Conservation (phyloP, 2,329 filamentous ascomycete species). For the Cladosporium austrohemisphaericum region DNA sequence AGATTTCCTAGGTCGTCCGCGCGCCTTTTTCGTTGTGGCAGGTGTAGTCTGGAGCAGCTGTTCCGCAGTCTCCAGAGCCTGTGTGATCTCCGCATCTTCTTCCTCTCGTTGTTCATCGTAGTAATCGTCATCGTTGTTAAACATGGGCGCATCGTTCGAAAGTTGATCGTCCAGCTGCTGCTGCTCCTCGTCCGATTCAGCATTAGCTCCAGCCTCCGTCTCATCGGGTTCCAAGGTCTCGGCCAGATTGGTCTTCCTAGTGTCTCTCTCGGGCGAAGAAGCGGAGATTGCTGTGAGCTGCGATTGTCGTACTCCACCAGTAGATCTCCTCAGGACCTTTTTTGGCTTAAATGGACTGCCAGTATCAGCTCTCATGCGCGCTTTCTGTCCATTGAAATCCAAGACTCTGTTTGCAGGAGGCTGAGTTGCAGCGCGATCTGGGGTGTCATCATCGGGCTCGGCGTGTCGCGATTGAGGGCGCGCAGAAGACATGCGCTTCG, state of each 20-base stretch:
- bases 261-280: slow-evolving; percentile 10
- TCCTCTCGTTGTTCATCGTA: background rate
- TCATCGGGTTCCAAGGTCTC: slow-evolving; percentile 3
- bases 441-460: slow-evolving; percentile 10
- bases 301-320: slow-evolving; percentile 20
- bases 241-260: background rate
- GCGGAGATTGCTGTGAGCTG: background rate
- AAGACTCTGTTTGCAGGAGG: slow-evolving; percentile 31
- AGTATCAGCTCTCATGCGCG: slow-evolving; percentile 29
- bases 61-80: slow-evolving; percentile 3
- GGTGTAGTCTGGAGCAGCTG: slow-evolving; percentile 1
- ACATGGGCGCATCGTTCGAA: slow-evolving; percentile 15
- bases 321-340: slow-evolving; percentile 27
- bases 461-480: slow-evolving; percentile 48
- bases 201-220: slow-evolving; percentile 12
- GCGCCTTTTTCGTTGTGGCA: background rate
- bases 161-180: slow-evolving; percentile 2
- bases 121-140: slow-evolving; percentile 17
- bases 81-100: slow-evolving; percentile 4
- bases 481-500: slow-evolving; percentile 58
- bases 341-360: slow-evolving; percentile 33
- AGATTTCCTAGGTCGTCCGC: slow-evolving; percentile 2
- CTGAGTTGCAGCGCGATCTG: slow-evolving; percentile 18
- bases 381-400: slow-evolving; percentile 29
- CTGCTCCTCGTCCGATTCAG: background rate